phyloP scores from a whole-genome alignment of 225 moss, liverwort and hornwort genomes.

The Sphagnum tenellum region DNA sequence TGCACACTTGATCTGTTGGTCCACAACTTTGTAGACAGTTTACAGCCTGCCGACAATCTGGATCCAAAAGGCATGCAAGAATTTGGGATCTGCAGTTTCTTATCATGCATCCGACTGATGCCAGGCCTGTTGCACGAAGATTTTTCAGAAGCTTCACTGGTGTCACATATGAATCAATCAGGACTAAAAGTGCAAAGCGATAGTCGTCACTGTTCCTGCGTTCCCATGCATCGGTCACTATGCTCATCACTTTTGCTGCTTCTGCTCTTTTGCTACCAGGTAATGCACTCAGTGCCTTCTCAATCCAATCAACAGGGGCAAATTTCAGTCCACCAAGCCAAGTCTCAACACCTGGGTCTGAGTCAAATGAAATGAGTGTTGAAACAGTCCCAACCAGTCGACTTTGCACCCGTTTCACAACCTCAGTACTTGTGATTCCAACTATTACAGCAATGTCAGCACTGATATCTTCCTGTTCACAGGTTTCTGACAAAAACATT shows the following conservation, averaged over 20 bases:
- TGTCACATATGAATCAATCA: conserved; percentile 70
- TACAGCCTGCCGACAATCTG: conserved; percentile 60
- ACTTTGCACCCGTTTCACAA: conserved; percentile 22
- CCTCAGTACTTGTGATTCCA: conserved; percentile 17
- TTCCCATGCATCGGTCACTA: conserved; percentile 69
- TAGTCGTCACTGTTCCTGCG: conserved; percentile 69
- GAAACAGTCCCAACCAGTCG: conserved; percentile 26
- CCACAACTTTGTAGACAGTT: conserved; percentile 59
- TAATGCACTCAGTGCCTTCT: conserved; percentile 26
- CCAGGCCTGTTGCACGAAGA: conserved; percentile 66
- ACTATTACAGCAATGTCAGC: conserved; percentile 30
- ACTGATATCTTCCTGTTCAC: conserved; percentile 21
- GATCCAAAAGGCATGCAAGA: conserved; percentile 54
- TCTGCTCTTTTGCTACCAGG: conserved; percentile 43
- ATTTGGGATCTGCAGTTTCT: conserved; percentile 71
- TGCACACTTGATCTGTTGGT: conserved; percentile 87
- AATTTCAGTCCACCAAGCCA: conserved; percentile 55
- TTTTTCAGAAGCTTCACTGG: conserved; percentile 68
- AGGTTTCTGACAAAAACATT: conserved; percentile 13
- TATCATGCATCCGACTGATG: conserved; percentile 73
- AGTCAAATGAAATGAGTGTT: conserved; percentile 60
- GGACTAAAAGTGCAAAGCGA: conserved; percentile 61
- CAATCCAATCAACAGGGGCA: conserved; percentile 26
- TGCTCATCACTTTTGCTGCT: conserved; percentile 34
- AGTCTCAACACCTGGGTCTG: conserved; percentile 32